phyloP scores from a whole-genome alignment of 352 stramenopile species.

The Phytopythium kandeliae region DNA sequence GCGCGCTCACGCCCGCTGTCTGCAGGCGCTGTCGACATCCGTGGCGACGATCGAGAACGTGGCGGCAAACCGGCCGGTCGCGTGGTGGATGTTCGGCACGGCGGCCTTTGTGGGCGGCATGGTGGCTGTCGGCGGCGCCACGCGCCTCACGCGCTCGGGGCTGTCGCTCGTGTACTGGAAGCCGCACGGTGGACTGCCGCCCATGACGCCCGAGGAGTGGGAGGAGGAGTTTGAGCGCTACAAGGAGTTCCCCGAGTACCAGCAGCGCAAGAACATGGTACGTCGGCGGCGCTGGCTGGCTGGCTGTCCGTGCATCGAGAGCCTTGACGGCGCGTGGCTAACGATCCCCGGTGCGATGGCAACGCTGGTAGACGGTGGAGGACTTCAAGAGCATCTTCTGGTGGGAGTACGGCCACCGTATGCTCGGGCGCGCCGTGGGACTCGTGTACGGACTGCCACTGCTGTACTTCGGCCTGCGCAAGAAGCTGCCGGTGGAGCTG shows the following conservation, averaged over 20 bases:
- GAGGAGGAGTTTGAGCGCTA: constrained; percentile 96
- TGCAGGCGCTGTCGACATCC: constrained; percentile 43
- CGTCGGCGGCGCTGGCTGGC: not conserved
- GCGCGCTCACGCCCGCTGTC: not conserved
- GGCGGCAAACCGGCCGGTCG: constrained; percentile 78
- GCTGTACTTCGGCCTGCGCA: constrained; percentile 90
- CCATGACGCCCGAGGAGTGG: constrained; percentile 92
- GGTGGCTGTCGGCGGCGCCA: constrained; percentile 97
- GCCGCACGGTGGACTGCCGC: constrained; percentile 90
- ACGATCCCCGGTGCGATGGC: no score
- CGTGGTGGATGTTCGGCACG: constrained; percentile 95
- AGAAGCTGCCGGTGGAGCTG: constrained; percentile 68
- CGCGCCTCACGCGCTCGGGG: constrained; percentile 95
- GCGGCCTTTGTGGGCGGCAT: constrained; percentile 94
- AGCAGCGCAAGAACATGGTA: constrained; percentile 92
- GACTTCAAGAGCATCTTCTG: constrained; percentile 99
- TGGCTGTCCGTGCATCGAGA: no score
- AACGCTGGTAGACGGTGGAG: constrained; percentile 91
- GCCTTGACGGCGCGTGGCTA: no score
- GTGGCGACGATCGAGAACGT: constrained; percentile 77
- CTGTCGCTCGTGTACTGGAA: constrained; percentile 98
- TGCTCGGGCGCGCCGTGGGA: constrained; percentile 95
- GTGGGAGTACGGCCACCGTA: constrained; percentile 96
- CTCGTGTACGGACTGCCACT: constrained; percentile 91
- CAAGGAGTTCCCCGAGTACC: constrained; percentile 97